A percentile compares a stretch with the other conserved stretches of the same genome.
These are phyloP conservation scores for Cyathus olla DNA, from an alignment of 1,284 basidiomycete genomes.

Conservation along the genomic window DNA sequence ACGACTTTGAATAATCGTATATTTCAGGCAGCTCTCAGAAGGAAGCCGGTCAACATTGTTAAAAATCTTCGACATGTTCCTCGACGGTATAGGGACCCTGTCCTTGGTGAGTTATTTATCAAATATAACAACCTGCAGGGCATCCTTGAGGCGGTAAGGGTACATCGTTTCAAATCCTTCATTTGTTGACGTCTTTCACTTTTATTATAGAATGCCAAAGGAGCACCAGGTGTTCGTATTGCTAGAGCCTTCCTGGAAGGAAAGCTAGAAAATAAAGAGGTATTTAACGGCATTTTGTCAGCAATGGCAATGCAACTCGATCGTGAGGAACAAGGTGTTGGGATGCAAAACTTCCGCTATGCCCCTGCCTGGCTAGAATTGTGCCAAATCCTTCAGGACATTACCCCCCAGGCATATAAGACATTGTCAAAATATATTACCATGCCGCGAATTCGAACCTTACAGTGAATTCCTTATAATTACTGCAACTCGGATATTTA, in stretches of 20 bases:
- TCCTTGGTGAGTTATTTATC: constrained; percentile 8
- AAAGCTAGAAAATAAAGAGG: constrained; percentile 26
- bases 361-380: constrained; percentile 40
- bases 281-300: constrained; percentile 41
- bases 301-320: constrained; percentile 37
- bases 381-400: constrained; percentile 29
- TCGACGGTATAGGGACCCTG: not conserved
- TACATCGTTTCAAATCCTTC: not conserved
- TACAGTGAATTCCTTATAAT: constrained; percentile 25
- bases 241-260: constrained; percentile 30
- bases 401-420: constrained; percentile 37
- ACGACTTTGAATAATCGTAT: not conserved
- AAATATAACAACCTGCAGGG: constrained; percentile 3
- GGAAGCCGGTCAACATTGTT: not conserved
- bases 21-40: constrained; percentile 7
- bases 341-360: constrained; percentile 50
- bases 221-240: constrained; percentile 24
- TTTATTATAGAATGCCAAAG: not conserved
- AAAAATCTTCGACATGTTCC: constrained; percentile 11
- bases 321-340: constrained; percentile 35
- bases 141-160: constrained; percentile 7
- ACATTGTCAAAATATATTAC: constrained; percentile 32
- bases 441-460: constrained; percentile 15
- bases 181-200: not conserved
- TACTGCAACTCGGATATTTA: not conserved